Percentiles rank a stretch among this genome's conserved stretches.
phyloP scores from a whole-genome alignment of 208 protist species.

The Trichomonas vaginalis region DNA sequence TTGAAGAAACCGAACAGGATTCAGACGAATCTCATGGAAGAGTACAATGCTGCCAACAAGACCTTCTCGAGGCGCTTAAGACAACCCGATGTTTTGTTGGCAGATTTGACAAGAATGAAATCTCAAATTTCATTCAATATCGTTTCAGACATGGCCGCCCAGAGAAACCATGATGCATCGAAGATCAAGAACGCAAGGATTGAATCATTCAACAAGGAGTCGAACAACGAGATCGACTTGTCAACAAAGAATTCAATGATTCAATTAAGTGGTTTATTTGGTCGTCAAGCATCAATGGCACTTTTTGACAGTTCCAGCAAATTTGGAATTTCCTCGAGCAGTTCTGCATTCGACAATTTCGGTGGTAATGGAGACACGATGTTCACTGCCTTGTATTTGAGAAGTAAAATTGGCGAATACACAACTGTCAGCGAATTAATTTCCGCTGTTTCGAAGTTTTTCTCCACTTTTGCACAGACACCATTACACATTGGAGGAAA shows the following conservation, averaged over 20 bases:
- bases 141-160: not conserved
- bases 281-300: not conserved
- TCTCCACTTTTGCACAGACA: not conserved
- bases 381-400: not conserved
- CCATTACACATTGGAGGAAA: not conserved
- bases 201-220: not conserved
- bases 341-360: not conserved
- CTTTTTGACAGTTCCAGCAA: not conserved
- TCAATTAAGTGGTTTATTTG: not conserved
- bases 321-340: not conserved
- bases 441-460: not conserved
- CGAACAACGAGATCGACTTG: not conserved
- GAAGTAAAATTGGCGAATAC: not conserved
- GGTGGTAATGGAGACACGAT: too few relatives aligned
- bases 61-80: not conserved
- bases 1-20: not conserved
- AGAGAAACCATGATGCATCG: not conserved
- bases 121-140: not conserved
- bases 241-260: not conserved
- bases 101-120: not conserved
- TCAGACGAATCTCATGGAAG: not conserved
- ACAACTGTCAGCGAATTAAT: not conserved
- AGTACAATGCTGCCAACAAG: not conserved
- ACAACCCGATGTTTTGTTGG: not conserved
- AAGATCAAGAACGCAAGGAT: not conserved